Evolutionary conservation across 1,139 yeast species (phyloP).

Genomic region (Sugiyamaella paludigena): DNA sequence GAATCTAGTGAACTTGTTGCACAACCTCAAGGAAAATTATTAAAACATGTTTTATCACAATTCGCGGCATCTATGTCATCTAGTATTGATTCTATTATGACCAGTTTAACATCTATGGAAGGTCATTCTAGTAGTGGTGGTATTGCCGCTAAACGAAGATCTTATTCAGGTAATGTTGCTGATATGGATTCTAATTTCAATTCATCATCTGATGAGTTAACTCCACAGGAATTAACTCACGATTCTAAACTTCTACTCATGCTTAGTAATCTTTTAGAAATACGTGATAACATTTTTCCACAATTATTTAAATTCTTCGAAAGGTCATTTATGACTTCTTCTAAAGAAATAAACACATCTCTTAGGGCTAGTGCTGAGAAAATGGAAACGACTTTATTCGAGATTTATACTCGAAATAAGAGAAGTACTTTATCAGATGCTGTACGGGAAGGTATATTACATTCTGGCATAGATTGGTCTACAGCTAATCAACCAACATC

Average conservation of each 20-base stretch:
- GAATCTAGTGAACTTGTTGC: slow-evolving; percentile 39
- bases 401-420: slow-evolving; percentile 50
- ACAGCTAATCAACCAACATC: slow-evolving; percentile 38
- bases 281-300: slow-evolving; percentile 48
- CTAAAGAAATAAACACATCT: slow-evolving; percentile 42
- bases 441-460: slow-evolving; percentile 44
- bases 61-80: slow-evolving; percentile 8
- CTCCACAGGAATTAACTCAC: slow-evolving; percentile 35
- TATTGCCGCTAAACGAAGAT: slow-evolving; percentile 2
- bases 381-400: slow-evolving; percentile 53
- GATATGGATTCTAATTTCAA: slow-evolving; percentile 7
- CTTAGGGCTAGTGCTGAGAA: slow-evolving; percentile 46
- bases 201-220: slow-evolving; percentile 25
- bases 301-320: slow-evolving; percentile 49
- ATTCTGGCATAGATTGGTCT: slow-evolving; percentile 48
- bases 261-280: slow-evolving; percentile 51
- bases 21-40: slow-evolving; percentile 48
- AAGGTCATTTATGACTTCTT: slow-evolving; percentile 44
- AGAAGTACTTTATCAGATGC: slow-evolving; percentile 48
- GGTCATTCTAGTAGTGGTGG: not conserved
- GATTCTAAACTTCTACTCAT: slow-evolving; percentile 44
- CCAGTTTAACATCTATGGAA: slow-evolving; percentile 1
- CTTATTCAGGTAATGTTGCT: slow-evolving; percentile 4
- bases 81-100: slow-evolving; percentile 14
- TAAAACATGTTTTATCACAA: slow-evolving; percentile 40